Conservation (phyloP, 306 rosid species). For the Dicorynia guianensis region DNA sequence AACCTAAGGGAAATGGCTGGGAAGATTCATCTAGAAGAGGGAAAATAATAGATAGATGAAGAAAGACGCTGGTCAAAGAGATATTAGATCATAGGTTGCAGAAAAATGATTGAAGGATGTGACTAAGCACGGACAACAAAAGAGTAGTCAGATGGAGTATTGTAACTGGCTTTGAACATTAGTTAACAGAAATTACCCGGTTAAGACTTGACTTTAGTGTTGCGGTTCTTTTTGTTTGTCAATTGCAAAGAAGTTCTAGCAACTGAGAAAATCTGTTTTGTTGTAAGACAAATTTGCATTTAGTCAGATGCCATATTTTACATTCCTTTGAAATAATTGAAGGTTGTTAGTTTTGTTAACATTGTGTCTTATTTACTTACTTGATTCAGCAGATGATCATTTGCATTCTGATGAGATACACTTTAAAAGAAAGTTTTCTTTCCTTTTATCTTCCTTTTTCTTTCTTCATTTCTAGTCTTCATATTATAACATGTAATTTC, state of each 20-base stretch:
- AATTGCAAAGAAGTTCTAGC: conserved; percentile 2
- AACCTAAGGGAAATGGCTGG: neutral
- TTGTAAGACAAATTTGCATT: neutral
- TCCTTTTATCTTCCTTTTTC: neutral
- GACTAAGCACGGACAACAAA: neutral
- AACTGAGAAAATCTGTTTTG: neutral
- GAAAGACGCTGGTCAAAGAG: neutral
- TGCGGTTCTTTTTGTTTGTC: neutral
- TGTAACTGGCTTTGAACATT: conserved; percentile 9
- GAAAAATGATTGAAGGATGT: neutral
- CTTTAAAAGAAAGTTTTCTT: conserved; percentile 7
- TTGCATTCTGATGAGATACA: conserved; percentile 17
- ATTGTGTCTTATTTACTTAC: conserved; percentile 8
- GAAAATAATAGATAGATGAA: neutral
- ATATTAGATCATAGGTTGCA: neutral
- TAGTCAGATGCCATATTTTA: neutral
- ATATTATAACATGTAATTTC: conserved; percentile 9
- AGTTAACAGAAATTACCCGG: neutral
- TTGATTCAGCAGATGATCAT: conserved; percentile 12
- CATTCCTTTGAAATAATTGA: neutral
- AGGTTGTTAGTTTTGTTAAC: conserved; percentile 1
- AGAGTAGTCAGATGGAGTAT: conserved; percentile 11
- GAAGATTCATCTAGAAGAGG: neutral
- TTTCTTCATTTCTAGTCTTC: conserved; percentile 34
- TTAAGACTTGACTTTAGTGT: neutral